Evolutionary conservation across 140 eudicot species (phyloP).

Genomic region (Anethum foeniculum): DNA sequence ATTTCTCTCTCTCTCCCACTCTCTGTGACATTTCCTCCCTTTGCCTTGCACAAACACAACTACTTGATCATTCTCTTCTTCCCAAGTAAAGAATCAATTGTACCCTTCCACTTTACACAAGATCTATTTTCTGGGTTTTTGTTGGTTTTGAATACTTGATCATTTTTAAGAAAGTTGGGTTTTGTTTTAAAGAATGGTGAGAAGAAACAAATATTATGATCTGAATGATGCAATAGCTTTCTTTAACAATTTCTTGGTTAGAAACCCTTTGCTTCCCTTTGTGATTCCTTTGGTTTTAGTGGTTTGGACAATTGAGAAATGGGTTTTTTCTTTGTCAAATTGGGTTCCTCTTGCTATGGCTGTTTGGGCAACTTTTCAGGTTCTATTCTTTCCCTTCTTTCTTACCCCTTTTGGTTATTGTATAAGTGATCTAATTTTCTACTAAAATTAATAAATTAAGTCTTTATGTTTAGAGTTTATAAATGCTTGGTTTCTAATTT

Average conservation of each 20-base stretch:
- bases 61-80: not conserved
- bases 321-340: slow-evolving; percentile 77
- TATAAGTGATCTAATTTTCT: not conserved
- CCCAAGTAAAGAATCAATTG: slow-evolving; percentile 4
- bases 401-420: not conserved
- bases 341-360: slow-evolving; percentile 92
- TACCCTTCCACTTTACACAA: not conserved
- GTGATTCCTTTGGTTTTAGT: slow-evolving; percentile 51
- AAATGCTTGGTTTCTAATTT: not conserved
- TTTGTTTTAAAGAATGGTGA: slow-evolving; percentile 9
- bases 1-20: not conserved
- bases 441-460: not conserved
- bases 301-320: slow-evolving; percentile 74
- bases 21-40: not conserved
- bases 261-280: slow-evolving; percentile 49
- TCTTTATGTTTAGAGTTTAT: not conserved
- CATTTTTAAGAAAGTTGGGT: not conserved
- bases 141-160: not conserved
- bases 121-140: not conserved
- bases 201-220: slow-evolving; percentile 33
- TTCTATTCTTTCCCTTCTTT: slow-evolving; percentile 7
- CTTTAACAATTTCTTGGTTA: slow-evolving; percentile 39
- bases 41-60: not conserved
- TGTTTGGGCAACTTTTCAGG: slow-evolving; percentile 86
- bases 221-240: slow-evolving; percentile 42